These are phyloP conservation scores for Lupinus albus DNA, from an alignment of 306 rosid genomes.

Conservation along the genomic window DNA sequence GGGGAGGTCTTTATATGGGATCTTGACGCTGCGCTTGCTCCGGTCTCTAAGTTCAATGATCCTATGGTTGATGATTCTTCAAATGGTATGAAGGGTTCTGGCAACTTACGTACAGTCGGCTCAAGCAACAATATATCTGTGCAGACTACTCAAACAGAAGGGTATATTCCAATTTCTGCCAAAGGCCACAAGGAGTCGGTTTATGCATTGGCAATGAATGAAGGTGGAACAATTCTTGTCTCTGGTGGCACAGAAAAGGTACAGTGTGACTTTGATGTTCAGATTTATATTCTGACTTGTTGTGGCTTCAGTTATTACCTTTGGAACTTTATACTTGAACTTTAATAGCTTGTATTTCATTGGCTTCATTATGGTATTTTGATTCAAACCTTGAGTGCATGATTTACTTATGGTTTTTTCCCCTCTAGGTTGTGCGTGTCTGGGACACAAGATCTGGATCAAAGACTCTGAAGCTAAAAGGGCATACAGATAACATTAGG, in stretches of 20 bases:
- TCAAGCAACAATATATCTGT: conserved; percentile 76
- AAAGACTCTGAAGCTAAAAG: conserved; percentile 89
- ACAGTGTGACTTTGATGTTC: conserved; percentile 40
- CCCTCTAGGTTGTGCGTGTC: conserved; percentile 83
- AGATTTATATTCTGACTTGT: conserved; percentile 33
- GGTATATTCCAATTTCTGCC: conserved; percentile 82
- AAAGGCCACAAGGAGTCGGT: conserved; percentile 99
- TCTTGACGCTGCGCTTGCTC: conserved; percentile 80
- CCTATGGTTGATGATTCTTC: conserved; percentile 73
- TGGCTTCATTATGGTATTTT: conserved; percentile 11
- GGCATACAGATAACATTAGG: conserved; percentile 94
- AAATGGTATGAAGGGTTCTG: conserved; percentile 75
- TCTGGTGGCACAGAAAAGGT: conserved; percentile 99
- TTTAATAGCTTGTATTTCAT: conserved; percentile 14
- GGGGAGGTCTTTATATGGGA: conserved; percentile 99
- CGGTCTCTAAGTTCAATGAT: conserved; percentile 69
- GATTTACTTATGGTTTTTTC: conserved; percentile 30
- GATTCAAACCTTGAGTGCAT: conserved; percentile 13
- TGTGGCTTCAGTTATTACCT: conserved; percentile 23
- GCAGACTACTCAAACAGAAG: conserved; percentile 77
- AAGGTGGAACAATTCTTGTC: conserved; percentile 83
- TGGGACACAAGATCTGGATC: conserved; percentile 98
- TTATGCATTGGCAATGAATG: conserved; percentile 95
- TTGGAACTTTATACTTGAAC: conserved; percentile 23
- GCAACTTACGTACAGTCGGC: conserved; percentile 74